phyloP scores from a whole-genome alignment of 495 filamentous ascomycete genomes.

The Pyrenula massariospora region DNA sequence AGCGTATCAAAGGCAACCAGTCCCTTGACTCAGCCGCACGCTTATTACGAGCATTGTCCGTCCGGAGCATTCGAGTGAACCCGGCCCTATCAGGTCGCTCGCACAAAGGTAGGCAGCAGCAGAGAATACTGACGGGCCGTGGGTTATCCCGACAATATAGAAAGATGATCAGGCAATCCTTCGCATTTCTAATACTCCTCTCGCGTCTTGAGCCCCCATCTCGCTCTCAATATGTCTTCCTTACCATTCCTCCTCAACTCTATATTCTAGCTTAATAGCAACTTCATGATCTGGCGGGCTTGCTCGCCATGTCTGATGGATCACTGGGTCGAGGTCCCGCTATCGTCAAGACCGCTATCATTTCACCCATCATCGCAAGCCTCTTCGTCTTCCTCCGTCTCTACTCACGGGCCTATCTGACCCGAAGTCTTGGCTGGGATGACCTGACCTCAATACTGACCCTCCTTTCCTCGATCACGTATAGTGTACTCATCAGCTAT shows the following conservation, averaged over 20 bases:
- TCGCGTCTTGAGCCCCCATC: too few species aligned
- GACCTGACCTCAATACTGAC: slow-evolving; percentile 1
- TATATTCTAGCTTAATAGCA: slow-evolving; percentile 3
- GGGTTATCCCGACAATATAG: too few species aligned
- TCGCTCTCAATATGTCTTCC: too few species aligned
- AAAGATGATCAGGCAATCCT: too few species aligned
- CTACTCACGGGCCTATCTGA: slow-evolving; percentile 7
- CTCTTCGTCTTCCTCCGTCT: slow-evolving; percentile 11
- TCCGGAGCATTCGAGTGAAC: too few species aligned
- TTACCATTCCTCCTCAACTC: slow-evolving; percentile 11
- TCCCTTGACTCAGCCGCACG: too few species aligned
- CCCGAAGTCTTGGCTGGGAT: slow-evolving; percentile 10
- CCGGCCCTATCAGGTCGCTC: too few species aligned
- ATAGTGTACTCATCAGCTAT: slow-evolving; percentile 10
- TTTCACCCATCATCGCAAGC: slow-evolving; percentile 5
- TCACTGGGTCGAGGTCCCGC: slow-evolving; percentile 6
- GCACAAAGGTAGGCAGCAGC: too few species aligned
- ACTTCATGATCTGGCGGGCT: slow-evolving; percentile 2
- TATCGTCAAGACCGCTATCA: slow-evolving; percentile 6
- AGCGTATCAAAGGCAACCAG: too few species aligned
- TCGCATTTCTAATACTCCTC: too few species aligned
- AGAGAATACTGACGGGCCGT: too few species aligned
- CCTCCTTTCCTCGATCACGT: slow-evolving; percentile 9
- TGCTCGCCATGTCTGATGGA: neutral
- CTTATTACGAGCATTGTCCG: too few species aligned